Evolutionary conservation across 345 rosid species (phyloP).

Genomic region (Gossypium australe): DNA sequence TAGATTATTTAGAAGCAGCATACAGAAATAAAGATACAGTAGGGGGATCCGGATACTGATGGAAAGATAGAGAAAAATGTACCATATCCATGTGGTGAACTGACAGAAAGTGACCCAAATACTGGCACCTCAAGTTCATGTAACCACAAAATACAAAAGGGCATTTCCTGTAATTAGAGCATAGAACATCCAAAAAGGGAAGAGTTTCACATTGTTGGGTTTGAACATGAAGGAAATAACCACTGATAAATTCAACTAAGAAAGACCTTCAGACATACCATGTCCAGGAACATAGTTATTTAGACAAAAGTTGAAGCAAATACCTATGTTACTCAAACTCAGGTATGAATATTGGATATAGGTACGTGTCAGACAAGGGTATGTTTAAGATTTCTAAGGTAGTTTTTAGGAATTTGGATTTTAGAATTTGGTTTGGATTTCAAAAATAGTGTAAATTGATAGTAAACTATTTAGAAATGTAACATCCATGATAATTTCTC

Average conservation of each 20-base stretch:
- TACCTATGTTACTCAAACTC: neutral
- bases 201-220: neutral
- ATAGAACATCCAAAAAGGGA: neutral
- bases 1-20: neutral
- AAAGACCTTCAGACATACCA: neutral
- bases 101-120: conserved; percentile 69
- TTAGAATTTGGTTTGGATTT: too few relatives aligned
- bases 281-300: neutral
- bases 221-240: neutral
- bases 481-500: too few relatives aligned
- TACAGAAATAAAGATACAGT: neutral
- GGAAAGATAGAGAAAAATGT: neutral
- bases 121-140: conserved; percentile 70
- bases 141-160: conserved; percentile 64
- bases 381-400: neutral
- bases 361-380: neutral
- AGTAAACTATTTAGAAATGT: too few relatives aligned
- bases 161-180: conserved; percentile 47
- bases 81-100: conserved; percentile 49
- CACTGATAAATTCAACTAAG: neutral
- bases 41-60: neutral
- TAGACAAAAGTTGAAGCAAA: neutral
- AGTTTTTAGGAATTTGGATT: too few relatives aligned
- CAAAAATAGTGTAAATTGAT: too few relatives aligned
- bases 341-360: neutral